Evolutionary conservation across 345 rosid species (phyloP).

Genomic region (Acer yangbiense): DNA sequence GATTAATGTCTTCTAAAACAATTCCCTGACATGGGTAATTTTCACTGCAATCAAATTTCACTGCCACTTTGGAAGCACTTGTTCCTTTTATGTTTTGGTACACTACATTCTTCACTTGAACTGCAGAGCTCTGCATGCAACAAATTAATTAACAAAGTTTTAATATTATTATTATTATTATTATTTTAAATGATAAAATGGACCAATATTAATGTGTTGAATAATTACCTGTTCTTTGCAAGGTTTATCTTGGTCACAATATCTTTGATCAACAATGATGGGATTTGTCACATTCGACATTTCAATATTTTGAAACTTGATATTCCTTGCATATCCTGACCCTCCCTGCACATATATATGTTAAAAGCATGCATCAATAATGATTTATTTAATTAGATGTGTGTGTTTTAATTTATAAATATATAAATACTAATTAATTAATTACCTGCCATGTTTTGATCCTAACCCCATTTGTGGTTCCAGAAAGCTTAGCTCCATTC

Average conservation of each 20-base stretch:
- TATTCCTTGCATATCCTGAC: slow-evolving; percentile 76
- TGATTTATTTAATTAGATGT: no score
- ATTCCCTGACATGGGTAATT: slow-evolving; percentile 66
- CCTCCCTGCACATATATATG: slow-evolving; percentile 63
- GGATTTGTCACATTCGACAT: slow-evolving; percentile 81
- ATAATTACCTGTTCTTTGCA: slow-evolving; percentile 64
- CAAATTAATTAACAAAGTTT: no score
- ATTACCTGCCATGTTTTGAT: slow-evolving; percentile 90
- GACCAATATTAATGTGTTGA: no score
- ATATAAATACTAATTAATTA: no score
- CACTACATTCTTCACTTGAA: slow-evolving; percentile 64
- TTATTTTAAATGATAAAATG: no score
- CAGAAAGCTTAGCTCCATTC: slow-evolving; percentile 61
- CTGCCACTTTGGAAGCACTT: slow-evolving; percentile 69
- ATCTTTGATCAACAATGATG: slow-evolving; percentile 79
- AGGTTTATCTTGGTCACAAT: slow-evolving; percentile 70
- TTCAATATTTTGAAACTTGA: slow-evolving; percentile 63
- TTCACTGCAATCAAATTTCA: slow-evolving; percentile 66
- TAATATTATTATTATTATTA: not conserved
- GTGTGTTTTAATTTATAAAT: no score
- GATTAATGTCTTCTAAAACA: slow-evolving; percentile 45
- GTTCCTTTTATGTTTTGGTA: slow-evolving; percentile 76
- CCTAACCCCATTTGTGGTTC: slow-evolving; percentile 80
- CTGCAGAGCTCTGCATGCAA: slow-evolving; percentile 57
- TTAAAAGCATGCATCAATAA: no score